Percentiles rank a stretch among this genome's conserved stretches.
Evolutionary conservation across 352 stramenopile genomes (phyloP).

Genomic region (Globisporangium cystogenes): DNA sequence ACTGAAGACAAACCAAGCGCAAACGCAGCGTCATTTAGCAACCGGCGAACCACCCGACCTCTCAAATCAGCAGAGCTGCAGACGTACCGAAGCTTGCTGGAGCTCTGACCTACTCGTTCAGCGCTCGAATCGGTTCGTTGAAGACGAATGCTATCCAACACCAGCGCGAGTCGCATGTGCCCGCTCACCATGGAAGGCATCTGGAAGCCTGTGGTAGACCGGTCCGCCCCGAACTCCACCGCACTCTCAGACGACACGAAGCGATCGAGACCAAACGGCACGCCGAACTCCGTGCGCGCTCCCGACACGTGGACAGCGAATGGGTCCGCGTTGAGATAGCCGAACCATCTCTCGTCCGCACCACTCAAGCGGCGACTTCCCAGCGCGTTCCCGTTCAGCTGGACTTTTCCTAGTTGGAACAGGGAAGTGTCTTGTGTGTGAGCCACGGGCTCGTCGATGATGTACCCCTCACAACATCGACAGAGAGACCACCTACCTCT

Average conservation of each 20-base stretch:
- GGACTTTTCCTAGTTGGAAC: conserved; percentile 28
- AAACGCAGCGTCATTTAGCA: not conserved
- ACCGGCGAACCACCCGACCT: not conserved
- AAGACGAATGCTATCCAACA: conserved; percentile 24
- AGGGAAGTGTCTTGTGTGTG: not conserved
- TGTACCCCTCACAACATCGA: not conserved
- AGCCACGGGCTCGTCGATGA: not conserved
- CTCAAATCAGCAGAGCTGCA: not conserved
- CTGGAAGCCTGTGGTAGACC: not conserved
- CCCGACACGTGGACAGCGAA: conserved; percentile 12
- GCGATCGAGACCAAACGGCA: conserved; percentile 19
- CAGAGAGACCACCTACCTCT: conserved; percentile 3
- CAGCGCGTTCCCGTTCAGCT: conserved; percentile 44
- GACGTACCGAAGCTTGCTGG: conserved; percentile 9
- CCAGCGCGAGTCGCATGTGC: conserved; percentile 26
- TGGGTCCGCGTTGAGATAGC: conserved; percentile 26
- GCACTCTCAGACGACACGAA: conserved; percentile 22
- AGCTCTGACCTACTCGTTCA: not conserved
- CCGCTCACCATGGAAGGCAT: conserved; percentile 1
- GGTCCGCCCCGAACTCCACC: conserved; percentile 10
- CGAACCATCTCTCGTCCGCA: conserved; percentile 15
- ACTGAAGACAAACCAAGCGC: conserved; percentile 8
- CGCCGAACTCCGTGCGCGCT: conserved; percentile 14
- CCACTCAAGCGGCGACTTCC: conserved; percentile 14
- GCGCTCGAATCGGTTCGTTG: not conserved